Conservation (phyloP, 345 rosid genomes). For the Dovyalis caffra region DNA sequence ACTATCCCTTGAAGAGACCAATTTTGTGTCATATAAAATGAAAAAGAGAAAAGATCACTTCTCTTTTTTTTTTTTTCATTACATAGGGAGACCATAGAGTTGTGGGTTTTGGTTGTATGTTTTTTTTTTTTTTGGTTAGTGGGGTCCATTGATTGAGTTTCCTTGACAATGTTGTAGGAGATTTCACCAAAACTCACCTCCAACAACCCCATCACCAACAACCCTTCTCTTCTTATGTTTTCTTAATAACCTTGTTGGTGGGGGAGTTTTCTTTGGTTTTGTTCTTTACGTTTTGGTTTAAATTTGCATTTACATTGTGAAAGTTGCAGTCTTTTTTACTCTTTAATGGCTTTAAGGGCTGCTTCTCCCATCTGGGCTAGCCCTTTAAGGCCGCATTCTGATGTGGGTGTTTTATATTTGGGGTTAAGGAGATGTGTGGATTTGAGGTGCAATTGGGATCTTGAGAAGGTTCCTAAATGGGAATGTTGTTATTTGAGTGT, state of each 20-base stretch:
- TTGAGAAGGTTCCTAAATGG: constrained; percentile 31
- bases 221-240: constrained; percentile 10
- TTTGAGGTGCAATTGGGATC: constrained; percentile 25
- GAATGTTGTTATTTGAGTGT: constrained; percentile 45
- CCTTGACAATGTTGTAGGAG: constrained; percentile 26
- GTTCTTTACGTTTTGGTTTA: background rate
- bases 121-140: background rate
- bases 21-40: background rate
- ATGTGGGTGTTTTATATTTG: constrained; percentile 35
- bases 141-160: background rate
- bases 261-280: background rate
- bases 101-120: background rate
- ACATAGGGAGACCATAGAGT: background rate
- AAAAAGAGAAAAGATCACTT: too few species aligned
- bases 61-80: background rate
- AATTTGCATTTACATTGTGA: constrained; percentile 18
- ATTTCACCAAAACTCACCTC: constrained; percentile 26
- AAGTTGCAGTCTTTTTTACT: constrained; percentile 7
- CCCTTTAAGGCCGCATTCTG: constrained; percentile 38
- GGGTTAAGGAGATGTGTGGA: constrained; percentile 35
- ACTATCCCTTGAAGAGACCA: background rate
- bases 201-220: constrained; percentile 23
- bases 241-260: background rate
- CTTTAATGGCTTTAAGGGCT: constrained; percentile 58
- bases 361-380: constrained; percentile 48